Base-by-base conservation (phyloP, 768 basidiomycete species). In the Tulasnella sp. region DNA sequence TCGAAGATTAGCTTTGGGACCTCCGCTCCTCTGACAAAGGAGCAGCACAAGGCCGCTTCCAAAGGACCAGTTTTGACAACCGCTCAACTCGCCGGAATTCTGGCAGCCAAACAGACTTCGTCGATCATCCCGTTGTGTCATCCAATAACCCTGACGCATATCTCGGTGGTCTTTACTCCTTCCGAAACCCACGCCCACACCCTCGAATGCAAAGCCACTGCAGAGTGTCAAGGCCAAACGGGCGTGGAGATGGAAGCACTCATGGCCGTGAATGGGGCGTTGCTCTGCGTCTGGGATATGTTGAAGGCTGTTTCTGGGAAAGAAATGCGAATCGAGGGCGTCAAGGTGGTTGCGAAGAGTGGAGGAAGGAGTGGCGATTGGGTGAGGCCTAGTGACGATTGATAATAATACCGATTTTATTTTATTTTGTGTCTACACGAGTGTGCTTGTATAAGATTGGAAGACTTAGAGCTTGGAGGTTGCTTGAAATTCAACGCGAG, bases 181-280 rank as follows among this genome's bases (percentile, higher is more conserved):
- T 69, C 64, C 28, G 34, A 69, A 31, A 37, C 37, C 1, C 64
- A 69, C 28, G 24, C 64, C 14, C 18, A 31, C 64, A 28, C 64
- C 83, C 90, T 95, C 76, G 83, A 88, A 42, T 94, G 93, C 83
- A 85, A 86, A 48, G 93, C 92, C 37, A 92, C 90, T 11, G 93
- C 95, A 48, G 88, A 91, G 58, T 94, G 93, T 82, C 90, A 92
- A 85, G 93, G 94, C 20, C 92, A 92, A 85, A 95, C 95, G 20
- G 94, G 96, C 6, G 94, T 96, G 28, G 95, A 96, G 87, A 96
- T 98, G 93, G 97, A 98, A 86, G 96, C 96, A 34, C 85, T 97
- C 79, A 94, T 92, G n/a, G 93, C 92, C 34, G 96, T 95, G 12
- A 92, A 92, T 1, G 88, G 94, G 42, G 92, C 92, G 7, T 88